Conservation (phyloP, 140 eudicot genomes). For the Cichorium intybus region DNA sequence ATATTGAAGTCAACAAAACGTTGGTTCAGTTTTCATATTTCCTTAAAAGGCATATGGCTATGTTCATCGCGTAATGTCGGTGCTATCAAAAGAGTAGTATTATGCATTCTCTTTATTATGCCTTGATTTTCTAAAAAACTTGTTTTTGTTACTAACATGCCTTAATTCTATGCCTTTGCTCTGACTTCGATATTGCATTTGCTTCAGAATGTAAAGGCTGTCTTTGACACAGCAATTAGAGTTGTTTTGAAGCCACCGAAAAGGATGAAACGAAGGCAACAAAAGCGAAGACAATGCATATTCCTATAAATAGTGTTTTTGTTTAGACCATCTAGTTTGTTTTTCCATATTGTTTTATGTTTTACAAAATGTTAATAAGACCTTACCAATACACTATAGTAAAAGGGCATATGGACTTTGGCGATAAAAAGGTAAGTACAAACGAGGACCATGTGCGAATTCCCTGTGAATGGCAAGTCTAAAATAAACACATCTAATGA, state of each 20-base stretch:
- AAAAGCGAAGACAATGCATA: slow-evolving; percentile 40
- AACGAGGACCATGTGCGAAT: too few species aligned
- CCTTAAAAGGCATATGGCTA: too few species aligned
- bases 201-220: slow-evolving; percentile 64
- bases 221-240: slow-evolving; percentile 67
- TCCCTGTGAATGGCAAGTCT: too few species aligned
- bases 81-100: too few species aligned
- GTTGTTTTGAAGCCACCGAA: slow-evolving; percentile 63
- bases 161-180: not conserved
- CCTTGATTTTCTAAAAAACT: not conserved
- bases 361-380: not conserved
- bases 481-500: too few species aligned
- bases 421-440: too few species aligned
- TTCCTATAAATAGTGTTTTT: slow-evolving; percentile 29
- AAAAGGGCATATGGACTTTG: too few species aligned
- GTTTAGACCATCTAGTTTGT: not conserved
- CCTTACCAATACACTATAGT: too few species aligned
- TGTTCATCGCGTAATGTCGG: not conserved
- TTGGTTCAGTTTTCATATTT: not conserved
- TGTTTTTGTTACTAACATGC: not conserved
- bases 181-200: not conserved
- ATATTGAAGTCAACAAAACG: too few species aligned
- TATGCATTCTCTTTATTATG: not conserved
- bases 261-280: slow-evolving; percentile 39
- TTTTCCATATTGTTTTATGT: not conserved